Base-by-base conservation (phyloP, 805 yeast genomes). In the Lipomyces chichibuensis region DNA sequence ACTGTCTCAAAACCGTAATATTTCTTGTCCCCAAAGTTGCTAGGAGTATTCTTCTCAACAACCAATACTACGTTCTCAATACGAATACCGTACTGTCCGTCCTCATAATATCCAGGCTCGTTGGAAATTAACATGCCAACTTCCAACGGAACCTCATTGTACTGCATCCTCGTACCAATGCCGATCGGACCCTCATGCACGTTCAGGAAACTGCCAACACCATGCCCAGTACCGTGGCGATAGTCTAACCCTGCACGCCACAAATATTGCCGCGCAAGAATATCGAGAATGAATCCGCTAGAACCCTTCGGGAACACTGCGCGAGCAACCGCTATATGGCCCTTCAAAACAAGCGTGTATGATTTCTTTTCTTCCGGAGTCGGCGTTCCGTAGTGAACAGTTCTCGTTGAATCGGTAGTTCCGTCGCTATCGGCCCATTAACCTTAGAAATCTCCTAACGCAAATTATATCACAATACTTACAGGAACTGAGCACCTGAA, bases 101-200 rank as follows among this genome's bases (percentile, higher is more conserved):
- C 97, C 70, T 88, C 86, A 77, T 95, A 95, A 77, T 82, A 94
- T 0, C 99, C 99, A 0, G 99, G 99, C 77, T 95, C 99, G 78
- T 93, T 93, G 60, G 96, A 88, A 53, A 92, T 80, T 29, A 93
- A 84, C 72, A 88, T 91, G 4, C 98, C 98, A 14, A 81, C 81
- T 63, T 82, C 78, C 35, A 81, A 69, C 5, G 92, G 87, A 56
- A 83, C 84, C 9, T 84, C 81, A 43, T 81, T 79, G 17, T 83
- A 80, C 32, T 81, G 78, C 53, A 58, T 63, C 73, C 83, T 81
- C 75, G 77, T 80, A 66, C 89, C 91, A 67, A 95, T 87, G 17
- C 93, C 96, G 64, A 94, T 84, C 0, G 98, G 98, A 0, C 96
- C 95, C 75, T 96, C 97, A 77, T 95, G 99, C 20, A 95, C 98